Evolutionary conservation across 1,139 yeast genomes (phyloP).

Genomic region (Sugiyamaella grinbergsii): DNA sequence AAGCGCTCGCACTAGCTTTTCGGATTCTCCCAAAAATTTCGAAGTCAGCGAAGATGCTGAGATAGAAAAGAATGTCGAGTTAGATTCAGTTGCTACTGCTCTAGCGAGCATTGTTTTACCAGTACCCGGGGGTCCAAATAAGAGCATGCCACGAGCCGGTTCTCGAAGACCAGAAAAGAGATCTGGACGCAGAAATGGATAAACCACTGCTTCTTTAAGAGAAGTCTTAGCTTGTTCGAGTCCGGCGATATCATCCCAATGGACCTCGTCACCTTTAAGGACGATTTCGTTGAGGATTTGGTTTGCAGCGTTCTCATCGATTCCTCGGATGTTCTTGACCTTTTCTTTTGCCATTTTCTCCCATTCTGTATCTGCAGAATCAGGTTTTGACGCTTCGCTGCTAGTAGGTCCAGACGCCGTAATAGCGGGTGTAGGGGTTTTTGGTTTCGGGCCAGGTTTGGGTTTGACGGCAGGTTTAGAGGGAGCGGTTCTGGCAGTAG

Average conservation of each 20-base stretch:
- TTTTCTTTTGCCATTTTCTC: slow-evolving; percentile 37
- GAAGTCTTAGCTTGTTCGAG: slow-evolving; percentile 86
- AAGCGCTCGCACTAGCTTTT: slow-evolving; percentile 86
- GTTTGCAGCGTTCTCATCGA: slow-evolving; percentile 70
- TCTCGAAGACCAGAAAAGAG: slow-evolving; percentile 87
- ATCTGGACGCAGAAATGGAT: slow-evolving; percentile 94
- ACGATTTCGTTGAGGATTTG: slow-evolving; percentile 91
- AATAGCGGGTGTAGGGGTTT: background rate
- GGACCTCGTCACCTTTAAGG: slow-evolving; percentile 92
- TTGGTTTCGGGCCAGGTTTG: slow-evolving; percentile 21
- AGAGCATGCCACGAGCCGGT: slow-evolving; percentile 93
- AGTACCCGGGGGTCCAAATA: slow-evolving; percentile 98
- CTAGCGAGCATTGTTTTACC: slow-evolving; percentile 98
- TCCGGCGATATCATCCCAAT: slow-evolving; percentile 97
- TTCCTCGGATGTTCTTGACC: slow-evolving; percentile 44
- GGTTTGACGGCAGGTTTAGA: slow-evolving; percentile 16
- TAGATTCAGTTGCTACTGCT: slow-evolving; percentile 96
- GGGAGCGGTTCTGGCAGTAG: slow-evolving; percentile 12
- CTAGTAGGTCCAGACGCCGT: background rate
- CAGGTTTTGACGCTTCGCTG: slow-evolving; percentile 1
- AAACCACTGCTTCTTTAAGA: slow-evolving; percentile 92
- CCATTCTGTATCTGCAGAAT: slow-evolving; percentile 28
- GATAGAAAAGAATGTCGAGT: slow-evolving; percentile 89
- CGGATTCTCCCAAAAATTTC: slow-evolving; percentile 86
- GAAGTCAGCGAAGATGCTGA: slow-evolving; percentile 92